Evolutionary conservation across 2,329 filamentous ascomycete genomes (phyloP).

Genomic region (Tolypocladium tundrense): DNA sequence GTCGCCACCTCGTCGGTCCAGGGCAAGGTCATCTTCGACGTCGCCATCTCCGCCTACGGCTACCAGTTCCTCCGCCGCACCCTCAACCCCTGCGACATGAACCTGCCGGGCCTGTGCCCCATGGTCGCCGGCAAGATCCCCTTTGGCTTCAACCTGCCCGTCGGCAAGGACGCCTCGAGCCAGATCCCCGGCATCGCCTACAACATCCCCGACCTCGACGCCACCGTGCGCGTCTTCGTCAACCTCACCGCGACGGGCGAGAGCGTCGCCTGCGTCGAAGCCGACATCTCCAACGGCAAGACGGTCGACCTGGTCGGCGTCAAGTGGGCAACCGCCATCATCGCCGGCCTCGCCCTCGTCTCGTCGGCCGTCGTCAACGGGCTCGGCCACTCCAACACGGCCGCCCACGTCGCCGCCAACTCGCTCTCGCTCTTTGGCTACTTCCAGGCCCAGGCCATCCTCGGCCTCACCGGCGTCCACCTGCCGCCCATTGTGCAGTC

Average conservation of each 20-base stretch:
- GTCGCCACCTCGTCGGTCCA: conserved; percentile 73
- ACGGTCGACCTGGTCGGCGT: conserved; percentile 84
- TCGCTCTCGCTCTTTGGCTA: conserved; percentile 89
- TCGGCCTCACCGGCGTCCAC: conserved; percentile 71
- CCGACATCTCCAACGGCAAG: conserved; percentile 79
- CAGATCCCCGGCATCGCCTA: conserved; percentile 78
- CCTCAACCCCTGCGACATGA: conserved; percentile 65
- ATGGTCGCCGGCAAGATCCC: conserved; percentile 80
- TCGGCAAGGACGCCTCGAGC: conserved; percentile 46
- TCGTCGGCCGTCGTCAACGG: conserved; percentile 85
- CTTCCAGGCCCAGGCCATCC: conserved; percentile 88
- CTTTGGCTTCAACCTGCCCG: conserved; percentile 56
- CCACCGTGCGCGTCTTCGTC: conserved; percentile 72
- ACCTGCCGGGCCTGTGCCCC: conserved; percentile 71
- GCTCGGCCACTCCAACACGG: conserved; percentile 85
- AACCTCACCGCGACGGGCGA: conserved; percentile 52
- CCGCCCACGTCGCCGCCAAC: conserved; percentile 87
- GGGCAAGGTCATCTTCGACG: conserved; percentile 69
- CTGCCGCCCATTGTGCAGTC: conserved; percentile 81
- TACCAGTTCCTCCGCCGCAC: conserved; percentile 57
- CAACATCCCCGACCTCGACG: conserved; percentile 83
- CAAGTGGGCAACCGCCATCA: conserved; percentile 80
- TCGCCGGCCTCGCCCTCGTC: conserved; percentile 72
- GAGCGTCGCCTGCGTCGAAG: conserved; percentile 77
- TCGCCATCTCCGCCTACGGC: conserved; percentile 74